These are phyloP conservation scores for Rhododendron vialii DNA, from an alignment of 148 eudicot genomes.

Conservation along the genomic window DNA sequence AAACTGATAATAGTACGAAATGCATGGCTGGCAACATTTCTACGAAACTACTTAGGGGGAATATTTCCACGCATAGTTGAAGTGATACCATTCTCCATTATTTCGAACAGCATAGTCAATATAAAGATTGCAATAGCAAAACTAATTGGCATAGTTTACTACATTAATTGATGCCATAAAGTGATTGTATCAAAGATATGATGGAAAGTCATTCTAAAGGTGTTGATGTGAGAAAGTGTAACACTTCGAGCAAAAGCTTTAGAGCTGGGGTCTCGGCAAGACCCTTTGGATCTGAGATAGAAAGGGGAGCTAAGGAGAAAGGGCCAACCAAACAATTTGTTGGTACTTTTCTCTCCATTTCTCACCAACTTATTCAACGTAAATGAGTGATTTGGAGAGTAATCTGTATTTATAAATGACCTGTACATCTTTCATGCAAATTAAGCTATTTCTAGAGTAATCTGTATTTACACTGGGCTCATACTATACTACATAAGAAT, in stretches of 20 bases:
- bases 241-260: background rate
- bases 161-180: background rate
- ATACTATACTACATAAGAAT: too few species aligned
- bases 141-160: background rate
- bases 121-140: background rate
- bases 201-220: background rate
- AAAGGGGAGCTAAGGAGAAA: too few species aligned
- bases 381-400: too few species aligned
- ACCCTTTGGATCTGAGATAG: too few species aligned
- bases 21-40: background rate
- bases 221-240: background rate
- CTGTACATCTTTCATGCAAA: too few species aligned
- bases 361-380: too few species aligned
- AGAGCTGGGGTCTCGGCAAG: too few species aligned
- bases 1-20: background rate
- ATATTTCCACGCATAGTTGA: background rate
- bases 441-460: too few species aligned
- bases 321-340: too few species aligned
- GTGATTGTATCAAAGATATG: background rate
- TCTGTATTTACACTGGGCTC: too few species aligned
- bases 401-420: too few species aligned
- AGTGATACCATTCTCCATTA: background rate
- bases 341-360: too few species aligned
- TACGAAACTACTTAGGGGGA: background rate
- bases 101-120: background rate